phyloP scores from a whole-genome alignment of 106 monocot genomes.

The Narthecium ossifragum region DNA sequence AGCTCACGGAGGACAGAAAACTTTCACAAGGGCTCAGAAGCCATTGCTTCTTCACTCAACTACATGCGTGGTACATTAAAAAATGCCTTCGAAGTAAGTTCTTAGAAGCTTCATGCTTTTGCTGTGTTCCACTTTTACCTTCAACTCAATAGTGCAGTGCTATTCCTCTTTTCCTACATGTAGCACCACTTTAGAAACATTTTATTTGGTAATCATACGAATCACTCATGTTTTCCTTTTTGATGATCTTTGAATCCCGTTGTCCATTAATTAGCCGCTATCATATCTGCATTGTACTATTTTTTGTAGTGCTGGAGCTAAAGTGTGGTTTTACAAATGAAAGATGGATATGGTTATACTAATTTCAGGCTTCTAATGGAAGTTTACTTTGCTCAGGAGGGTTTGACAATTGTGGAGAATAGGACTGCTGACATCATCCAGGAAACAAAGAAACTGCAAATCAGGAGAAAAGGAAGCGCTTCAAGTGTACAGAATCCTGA shows the following conservation, averaged over 20 bases:
- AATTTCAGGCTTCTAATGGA: background rate
- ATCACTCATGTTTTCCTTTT: too few species aligned
- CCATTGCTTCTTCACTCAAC: slow-evolving; percentile 60
- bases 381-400: slow-evolving; percentile 45
- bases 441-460: slow-evolving; percentile 63
- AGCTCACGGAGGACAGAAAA: slow-evolving; percentile 37
- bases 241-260: too few species aligned
- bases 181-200: too few species aligned
- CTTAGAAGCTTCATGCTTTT: background rate
- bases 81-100: slow-evolving; percentile 70
- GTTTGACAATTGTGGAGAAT: slow-evolving; percentile 68
- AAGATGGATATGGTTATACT: too few species aligned
- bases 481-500: slow-evolving; percentile 22
- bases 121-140: background rate
- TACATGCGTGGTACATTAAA: slow-evolving; percentile 70
- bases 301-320: too few species aligned
- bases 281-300: too few species aligned
- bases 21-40: slow-evolving; percentile 57
- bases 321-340: too few species aligned
- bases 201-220: too few species aligned
- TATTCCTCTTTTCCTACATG: too few species aligned
- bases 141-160: too few species aligned
- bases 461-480: slow-evolving; percentile 52
- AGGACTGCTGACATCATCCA: slow-evolving; percentile 50
- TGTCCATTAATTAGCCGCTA: too few species aligned